Evolutionary conservation across 148 eudicot species (phyloP).

Genomic region (Persicaria maculosa): DNA sequence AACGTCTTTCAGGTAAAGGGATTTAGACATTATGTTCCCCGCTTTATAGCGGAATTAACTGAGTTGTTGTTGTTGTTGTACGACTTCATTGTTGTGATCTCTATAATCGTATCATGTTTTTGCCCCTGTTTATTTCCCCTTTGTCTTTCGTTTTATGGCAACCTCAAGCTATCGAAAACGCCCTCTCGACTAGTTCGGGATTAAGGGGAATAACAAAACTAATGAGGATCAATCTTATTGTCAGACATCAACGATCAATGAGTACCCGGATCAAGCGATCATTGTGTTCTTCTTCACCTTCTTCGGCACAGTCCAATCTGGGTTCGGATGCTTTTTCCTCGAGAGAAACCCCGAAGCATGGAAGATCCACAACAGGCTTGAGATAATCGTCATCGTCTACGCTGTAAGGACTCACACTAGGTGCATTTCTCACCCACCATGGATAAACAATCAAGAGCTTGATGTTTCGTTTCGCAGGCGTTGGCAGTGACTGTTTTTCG

Average conservation of each 20-base stretch:
- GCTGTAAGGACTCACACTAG: slow-evolving; percentile 22
- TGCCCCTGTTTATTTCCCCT: no score
- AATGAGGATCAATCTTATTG: background rate
- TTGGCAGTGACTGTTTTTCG: slow-evolving; percentile 24
- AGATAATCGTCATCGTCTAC: slow-evolving; percentile 33
- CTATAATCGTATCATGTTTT: no score
- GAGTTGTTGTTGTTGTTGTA: no score
- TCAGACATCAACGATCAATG: slow-evolving; percentile 38
- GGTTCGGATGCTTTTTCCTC: slow-evolving; percentile 22
- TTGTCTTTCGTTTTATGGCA: no score
- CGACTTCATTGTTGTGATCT: no score
- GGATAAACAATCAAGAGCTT: no score
- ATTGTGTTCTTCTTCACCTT: slow-evolving; percentile 45
- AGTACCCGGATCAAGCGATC: slow-evolving; percentile 37
- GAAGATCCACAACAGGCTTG: slow-evolving; percentile 25
- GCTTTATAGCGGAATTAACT: no score
- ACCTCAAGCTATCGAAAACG: no score
- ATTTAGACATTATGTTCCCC: background rate
- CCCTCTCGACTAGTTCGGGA: no score
- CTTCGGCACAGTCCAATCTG: slow-evolving; percentile 48
- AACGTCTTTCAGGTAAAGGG: slow-evolving; percentile 41
- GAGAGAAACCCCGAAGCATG: slow-evolving; percentile 34
- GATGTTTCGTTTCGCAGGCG: slow-evolving; percentile 22
- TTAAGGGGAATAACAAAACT: background rate
- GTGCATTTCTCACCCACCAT: background rate